Conservation (phyloP, 148 eudicot species). For the Gaultheria prostrata region DNA sequence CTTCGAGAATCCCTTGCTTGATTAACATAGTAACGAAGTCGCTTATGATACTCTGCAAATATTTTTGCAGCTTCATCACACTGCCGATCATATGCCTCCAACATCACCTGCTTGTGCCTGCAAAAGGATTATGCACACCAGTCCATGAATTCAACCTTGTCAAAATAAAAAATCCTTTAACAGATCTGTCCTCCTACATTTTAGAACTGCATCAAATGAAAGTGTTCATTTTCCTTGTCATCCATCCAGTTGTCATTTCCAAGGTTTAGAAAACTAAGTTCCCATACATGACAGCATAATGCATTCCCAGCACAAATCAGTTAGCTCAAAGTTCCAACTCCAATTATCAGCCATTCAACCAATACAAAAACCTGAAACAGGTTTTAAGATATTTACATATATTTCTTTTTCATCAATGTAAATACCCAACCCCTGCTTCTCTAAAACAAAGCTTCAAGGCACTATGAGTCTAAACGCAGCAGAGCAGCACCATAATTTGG, state of each 20-base stretch:
- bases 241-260: background rate
- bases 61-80: slow-evolving; percentile 96
- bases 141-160: background rate
- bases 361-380: background rate
- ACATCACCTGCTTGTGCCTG: slow-evolving; percentile 96
- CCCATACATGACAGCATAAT: background rate
- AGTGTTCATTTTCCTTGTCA: background rate
- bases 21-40: slow-evolving; percentile 67
- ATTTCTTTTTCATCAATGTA: background rate
- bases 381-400: background rate
- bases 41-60: slow-evolving; percentile 95
- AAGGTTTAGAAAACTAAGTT: background rate
- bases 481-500: background rate
- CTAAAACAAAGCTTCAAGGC: background rate
- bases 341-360: slow-evolving; percentile 3
- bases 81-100: slow-evolving; percentile 91
- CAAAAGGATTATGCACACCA: slow-evolving; percentile 21
- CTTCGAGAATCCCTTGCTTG: slow-evolving; percentile 81
- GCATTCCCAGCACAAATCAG: background rate
- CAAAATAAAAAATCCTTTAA: background rate
- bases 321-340: background rate
- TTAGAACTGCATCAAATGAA: background rate
- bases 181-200: background rate
- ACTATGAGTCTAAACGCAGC: background rate
- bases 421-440: background rate